Conservation (phyloP, 2,329 filamentous ascomycete species). For the Claviceps maximensis region DNA sequence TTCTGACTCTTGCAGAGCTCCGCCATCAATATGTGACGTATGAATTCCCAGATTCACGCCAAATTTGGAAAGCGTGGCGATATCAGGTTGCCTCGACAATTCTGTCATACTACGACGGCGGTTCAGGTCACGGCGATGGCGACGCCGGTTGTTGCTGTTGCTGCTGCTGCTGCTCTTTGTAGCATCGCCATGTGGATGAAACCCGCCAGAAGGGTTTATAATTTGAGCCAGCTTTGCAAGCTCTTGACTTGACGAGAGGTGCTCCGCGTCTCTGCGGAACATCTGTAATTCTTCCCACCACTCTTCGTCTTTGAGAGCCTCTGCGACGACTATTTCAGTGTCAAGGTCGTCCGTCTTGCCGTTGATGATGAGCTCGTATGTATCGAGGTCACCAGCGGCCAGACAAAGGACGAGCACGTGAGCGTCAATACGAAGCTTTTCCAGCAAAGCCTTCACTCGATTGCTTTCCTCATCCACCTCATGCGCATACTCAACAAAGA, state of each 20-base stretch:
- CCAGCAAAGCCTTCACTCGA: slow-evolving; percentile 59
- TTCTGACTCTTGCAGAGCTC: slow-evolving; percentile 36
- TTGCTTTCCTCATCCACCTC: slow-evolving; percentile 69
- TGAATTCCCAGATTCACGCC: slow-evolving; percentile 61
- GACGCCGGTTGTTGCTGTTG: too few relatives aligned
- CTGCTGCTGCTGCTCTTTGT: slow-evolving; percentile 14
- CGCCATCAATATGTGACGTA: slow-evolving; percentile 55
- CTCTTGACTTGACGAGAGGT: slow-evolving; percentile 29
- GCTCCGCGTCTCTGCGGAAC: slow-evolving; percentile 28
- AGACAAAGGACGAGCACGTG: slow-evolving; percentile 72
- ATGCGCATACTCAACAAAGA: slow-evolving; percentile 80
- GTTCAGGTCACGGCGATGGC: too few relatives aligned
- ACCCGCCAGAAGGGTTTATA: slow-evolving; percentile 29
- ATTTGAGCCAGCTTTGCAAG: slow-evolving; percentile 30
- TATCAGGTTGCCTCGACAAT: slow-evolving; percentile 46
- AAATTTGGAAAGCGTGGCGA: slow-evolving; percentile 37
- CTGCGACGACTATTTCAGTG: slow-evolving; percentile 47
- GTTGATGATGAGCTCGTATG: slow-evolving; percentile 69
- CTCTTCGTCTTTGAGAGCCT: slow-evolving; percentile 54
- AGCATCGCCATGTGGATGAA: slow-evolving; percentile 26
- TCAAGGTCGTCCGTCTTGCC: slow-evolving; percentile 44
- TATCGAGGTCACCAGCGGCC: slow-evolving; percentile 55
- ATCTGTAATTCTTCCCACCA: slow-evolving; percentile 72
- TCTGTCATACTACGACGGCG: slow-evolving; percentile 39
- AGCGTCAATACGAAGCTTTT: slow-evolving; percentile 71